Conservation (phyloP, 345 rosid species). For the Eucalyptus sideroxylon region DNA sequence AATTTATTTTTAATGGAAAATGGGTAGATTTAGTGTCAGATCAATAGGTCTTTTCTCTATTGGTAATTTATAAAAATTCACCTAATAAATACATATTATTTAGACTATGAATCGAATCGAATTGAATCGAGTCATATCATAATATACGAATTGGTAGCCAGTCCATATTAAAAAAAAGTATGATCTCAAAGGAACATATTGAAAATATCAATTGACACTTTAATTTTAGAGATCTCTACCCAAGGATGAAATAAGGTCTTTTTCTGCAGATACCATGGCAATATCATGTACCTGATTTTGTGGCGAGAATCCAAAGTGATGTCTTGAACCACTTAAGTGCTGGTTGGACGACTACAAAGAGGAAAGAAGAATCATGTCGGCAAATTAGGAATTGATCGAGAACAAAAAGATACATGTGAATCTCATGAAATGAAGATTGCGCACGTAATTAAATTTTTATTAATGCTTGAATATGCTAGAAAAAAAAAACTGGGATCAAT, state of each 20-base stretch:
- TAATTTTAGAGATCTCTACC: neutral
- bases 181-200: neutral
- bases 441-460: neutral
- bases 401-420: neutral
- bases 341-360: too few species aligned
- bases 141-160: neutral
- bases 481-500: neutral
- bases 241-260: neutral
- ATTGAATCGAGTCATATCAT: neutral
- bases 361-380: too few species aligned
- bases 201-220: neutral
- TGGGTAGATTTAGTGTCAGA: neutral
- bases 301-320: neutral
- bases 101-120: neutral
- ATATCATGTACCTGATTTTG: neutral
- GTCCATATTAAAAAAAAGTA: neutral
- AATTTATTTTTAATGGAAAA: neutral
- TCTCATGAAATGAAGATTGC: neutral
- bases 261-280: neutral
- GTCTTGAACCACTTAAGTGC: neutral
- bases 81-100: too few species aligned
- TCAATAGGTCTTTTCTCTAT: neutral
- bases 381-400: too few species aligned
- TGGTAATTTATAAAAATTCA: neutral
- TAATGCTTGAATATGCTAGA: neutral